Evolutionary conservation across 208 protist species (phyloP).

Genomic region (Leishmania martiniquensis): DNA sequence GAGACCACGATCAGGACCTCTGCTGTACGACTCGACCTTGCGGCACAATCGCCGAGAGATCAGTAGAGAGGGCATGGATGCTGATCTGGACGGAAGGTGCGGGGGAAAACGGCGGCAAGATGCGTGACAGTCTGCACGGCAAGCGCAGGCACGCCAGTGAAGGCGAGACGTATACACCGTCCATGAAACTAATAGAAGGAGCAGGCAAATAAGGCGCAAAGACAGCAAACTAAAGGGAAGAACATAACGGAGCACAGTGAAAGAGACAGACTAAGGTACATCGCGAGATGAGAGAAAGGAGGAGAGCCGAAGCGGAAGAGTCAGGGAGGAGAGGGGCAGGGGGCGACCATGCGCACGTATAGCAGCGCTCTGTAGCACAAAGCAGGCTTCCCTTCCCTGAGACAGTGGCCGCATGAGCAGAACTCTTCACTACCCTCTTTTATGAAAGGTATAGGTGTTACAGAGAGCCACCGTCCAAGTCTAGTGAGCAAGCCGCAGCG

Average conservation of each 20-base stretch:
- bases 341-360: background rate
- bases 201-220: background rate
- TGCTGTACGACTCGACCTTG: background rate
- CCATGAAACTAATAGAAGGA: background rate
- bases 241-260: no score
- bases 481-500: slow-evolving; percentile 45
- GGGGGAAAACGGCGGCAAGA: background rate
- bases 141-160: background rate
- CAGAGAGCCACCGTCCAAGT: slow-evolving; percentile 57
- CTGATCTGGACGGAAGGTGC: background rate
- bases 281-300: background rate
- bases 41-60: background rate
- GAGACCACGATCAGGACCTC: background rate
- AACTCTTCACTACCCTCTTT: background rate
- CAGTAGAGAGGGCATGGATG: background rate
- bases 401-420: background rate
- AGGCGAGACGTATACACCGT: background rate
- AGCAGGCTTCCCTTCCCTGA: background rate
- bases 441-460: background rate
- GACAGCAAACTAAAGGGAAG: background rate
- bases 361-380: background rate
- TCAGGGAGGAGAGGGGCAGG: background rate
- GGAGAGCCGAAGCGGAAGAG: slow-evolving; percentile 4
- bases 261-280: background rate
- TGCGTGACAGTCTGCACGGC: background rate